Conservation (phyloP, 164 flowering plant genomes). For the Umbellularia californica region DNA sequence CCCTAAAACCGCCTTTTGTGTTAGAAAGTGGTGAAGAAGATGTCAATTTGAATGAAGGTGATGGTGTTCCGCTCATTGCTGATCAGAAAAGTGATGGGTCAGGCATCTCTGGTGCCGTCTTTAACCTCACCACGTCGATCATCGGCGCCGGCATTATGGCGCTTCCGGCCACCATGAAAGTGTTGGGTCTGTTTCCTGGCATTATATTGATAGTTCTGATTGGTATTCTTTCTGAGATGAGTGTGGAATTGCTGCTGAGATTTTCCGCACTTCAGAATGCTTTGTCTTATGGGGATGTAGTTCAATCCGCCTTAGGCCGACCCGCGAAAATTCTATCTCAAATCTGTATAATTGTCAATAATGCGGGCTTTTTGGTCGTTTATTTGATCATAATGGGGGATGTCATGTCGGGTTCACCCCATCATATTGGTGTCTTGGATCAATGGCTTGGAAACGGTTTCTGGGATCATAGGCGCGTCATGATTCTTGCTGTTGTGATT, state of each 20-base stretch:
- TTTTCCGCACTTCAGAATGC: slow-evolving; percentile 65
- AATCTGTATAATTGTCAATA: slow-evolving; percentile 80
- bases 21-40: slow-evolving; percentile 2
- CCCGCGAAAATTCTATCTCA: slow-evolving; percentile 65
- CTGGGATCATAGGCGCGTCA: slow-evolving; percentile 80
- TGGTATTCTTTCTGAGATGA: slow-evolving; percentile 79
- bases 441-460: slow-evolving; percentile 79
- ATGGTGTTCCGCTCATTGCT: slow-evolving; percentile 42
- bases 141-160: slow-evolving; percentile 99
- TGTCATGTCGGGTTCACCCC: slow-evolving; percentile 83
- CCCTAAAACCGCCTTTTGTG: neutral
- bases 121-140: slow-evolving; percentile 83
- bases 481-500: slow-evolving; percentile 63
- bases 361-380: slow-evolving; percentile 89
- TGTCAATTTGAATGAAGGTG: slow-evolving; percentile 17
- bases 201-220: slow-evolving; percentile 61
- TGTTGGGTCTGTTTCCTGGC: slow-evolving; percentile 74
- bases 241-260: slow-evolving; percentile 73
- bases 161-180: slow-evolving; percentile 94
- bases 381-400: slow-evolving; percentile 97
- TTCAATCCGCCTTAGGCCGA: slow-evolving; percentile 66
- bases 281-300: slow-evolving; percentile 80
- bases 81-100: slow-evolving; percentile 36
- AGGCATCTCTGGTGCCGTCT: slow-evolving; percentile 75
- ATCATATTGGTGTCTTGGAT: slow-evolving; percentile 84